A percentile compares a stretch with the other conserved stretches of the same genome.
Evolutionary conservation across 2,329 filamentous ascomycete species (phyloP).

Genomic region (Colletotrichum musae): DNA sequence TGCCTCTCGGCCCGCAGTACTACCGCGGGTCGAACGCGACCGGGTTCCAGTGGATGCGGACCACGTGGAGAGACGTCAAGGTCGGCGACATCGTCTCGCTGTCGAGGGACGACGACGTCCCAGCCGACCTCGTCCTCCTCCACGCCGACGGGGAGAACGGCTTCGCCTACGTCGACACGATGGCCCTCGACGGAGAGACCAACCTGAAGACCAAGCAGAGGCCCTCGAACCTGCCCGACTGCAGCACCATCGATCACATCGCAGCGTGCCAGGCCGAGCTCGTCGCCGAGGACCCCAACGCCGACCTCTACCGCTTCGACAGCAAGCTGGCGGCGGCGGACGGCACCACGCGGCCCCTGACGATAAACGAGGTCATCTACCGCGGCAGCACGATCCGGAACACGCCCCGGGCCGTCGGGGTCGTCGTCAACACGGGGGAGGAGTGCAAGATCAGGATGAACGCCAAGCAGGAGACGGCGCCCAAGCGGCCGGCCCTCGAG

Average conservation of each 20-base stretch:
- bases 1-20: slow-evolving; percentile 45
- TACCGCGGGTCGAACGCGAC: slow-evolving; percentile 59
- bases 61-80: slow-evolving; percentile 60
- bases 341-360: slow-evolving; percentile 76
- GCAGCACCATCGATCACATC: slow-evolving; percentile 68
- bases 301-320: slow-evolving; percentile 83
- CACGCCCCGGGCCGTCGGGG: slow-evolving; percentile 77
- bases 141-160: slow-evolving; percentile 83
- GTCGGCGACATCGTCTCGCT: slow-evolving; percentile 67
- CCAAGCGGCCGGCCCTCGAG: slow-evolving; percentile 86
- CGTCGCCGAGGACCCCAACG: slow-evolving; percentile 82
- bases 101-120: slow-evolving; percentile 80
- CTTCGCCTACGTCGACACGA: slow-evolving; percentile 86
- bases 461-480: slow-evolving; percentile 86
- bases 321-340: slow-evolving; percentile 73
- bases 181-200: slow-evolving; percentile 87
- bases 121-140: slow-evolving; percentile 85
- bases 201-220: slow-evolving; percentile 84
- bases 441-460: slow-evolving; percentile 96
- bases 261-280: slow-evolving; percentile 71
- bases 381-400: slow-evolving; percentile 89
- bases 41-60: slow-evolving; percentile 64
- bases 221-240: slow-evolving; percentile 72
- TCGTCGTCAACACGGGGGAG: slow-evolving; percentile 91
- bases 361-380: slow-evolving; percentile 86